Conservation (phyloP, 345 rosid genomes). For the Garcia nutans region DNA sequence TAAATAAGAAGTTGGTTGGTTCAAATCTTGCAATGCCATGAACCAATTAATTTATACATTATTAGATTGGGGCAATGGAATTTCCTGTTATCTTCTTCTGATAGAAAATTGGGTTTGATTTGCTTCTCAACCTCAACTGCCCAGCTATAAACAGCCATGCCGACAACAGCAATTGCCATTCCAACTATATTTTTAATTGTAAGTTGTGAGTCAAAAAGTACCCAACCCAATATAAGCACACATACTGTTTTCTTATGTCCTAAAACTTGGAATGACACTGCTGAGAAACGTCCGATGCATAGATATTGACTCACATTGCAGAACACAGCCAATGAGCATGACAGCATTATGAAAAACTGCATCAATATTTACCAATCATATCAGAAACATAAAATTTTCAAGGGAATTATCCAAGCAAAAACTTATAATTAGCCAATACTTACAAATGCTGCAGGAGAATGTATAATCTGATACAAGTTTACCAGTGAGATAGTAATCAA, state of each 20-base stretch:
- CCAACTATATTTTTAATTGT: conserved; percentile 82
- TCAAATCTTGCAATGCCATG: too few relatives aligned
- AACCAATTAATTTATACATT: conserved; percentile 25
- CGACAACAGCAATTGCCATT: conserved; percentile 67
- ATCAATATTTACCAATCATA: neutral
- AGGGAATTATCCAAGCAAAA: neutral
- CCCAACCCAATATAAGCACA: conserved; percentile 85
- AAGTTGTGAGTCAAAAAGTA: conserved; percentile 76
- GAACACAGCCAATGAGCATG: conserved; percentile 86
- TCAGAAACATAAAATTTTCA: neutral
- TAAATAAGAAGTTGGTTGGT: too few relatives aligned
- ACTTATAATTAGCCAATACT: conserved; percentile 23
- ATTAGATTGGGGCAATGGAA: conserved; percentile 45
- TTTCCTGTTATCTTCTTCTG: conserved; percentile 64
- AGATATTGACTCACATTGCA: conserved; percentile 96
- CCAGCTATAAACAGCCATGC: conserved; percentile 94
- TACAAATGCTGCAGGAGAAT: conserved; percentile 66
- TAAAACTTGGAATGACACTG: conserved; percentile 82
- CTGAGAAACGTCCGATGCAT: conserved; percentile 95
- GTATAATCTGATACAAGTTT: conserved; percentile 59
- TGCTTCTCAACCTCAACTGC: conserved; percentile 78
- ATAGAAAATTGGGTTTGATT: conserved; percentile 46
- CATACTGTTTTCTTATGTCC: conserved; percentile 98
- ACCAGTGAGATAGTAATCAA: conserved; percentile 69
- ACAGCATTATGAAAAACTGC: conserved; percentile 82